Conservation (phyloP, 2,329 filamentous ascomycete species). For the Penicillium hesseltinei region DNA sequence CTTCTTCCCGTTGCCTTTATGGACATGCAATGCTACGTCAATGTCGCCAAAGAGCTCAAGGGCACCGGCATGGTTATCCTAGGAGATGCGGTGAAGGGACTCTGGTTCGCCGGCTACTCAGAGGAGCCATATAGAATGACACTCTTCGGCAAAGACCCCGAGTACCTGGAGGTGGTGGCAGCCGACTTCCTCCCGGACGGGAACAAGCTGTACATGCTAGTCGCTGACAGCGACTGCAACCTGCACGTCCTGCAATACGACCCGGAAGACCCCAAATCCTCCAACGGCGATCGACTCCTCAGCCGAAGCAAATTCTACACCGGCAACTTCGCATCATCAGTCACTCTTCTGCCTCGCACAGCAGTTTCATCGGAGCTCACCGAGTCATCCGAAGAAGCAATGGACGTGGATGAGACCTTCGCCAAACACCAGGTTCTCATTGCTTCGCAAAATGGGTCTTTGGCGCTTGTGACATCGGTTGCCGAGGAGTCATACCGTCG, state of each 20-base stretch:
- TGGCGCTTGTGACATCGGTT: constrained; percentile 75
- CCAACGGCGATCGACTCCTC: constrained; percentile 82
- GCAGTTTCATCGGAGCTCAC: constrained; percentile 46
- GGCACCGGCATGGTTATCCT: constrained; percentile 83
- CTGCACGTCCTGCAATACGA: constrained; percentile 91
- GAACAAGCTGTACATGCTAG: constrained; percentile 76
- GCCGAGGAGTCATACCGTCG: constrained; percentile 79
- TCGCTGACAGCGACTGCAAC: constrained; percentile 79
- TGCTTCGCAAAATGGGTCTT: constrained; percentile 70
- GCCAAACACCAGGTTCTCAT: constrained; percentile 61
- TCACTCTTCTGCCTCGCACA: constrained; percentile 72
- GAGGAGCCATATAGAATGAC: constrained; percentile 97
- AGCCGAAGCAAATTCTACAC: constrained; percentile 86
- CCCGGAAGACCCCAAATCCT: constrained; percentile 90
- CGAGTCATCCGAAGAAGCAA: constrained; percentile 37
- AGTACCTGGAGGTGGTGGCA: constrained; percentile 72
- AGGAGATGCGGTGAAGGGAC: constrained; percentile 85
- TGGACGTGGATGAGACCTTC: constrained; percentile 37
- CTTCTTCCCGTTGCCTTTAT: constrained; percentile 93
- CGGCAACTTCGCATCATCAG: constrained; percentile 72
- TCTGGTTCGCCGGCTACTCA: constrained; percentile 95
- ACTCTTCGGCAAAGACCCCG: constrained; percentile 82
- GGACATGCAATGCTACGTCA: constrained; percentile 94
- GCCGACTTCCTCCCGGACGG: constrained; percentile 88
- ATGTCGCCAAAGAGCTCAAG: constrained; percentile 76